Conservation (phyloP, 768 basidiomycete genomes). For the Termitomyces sp. region DNA sequence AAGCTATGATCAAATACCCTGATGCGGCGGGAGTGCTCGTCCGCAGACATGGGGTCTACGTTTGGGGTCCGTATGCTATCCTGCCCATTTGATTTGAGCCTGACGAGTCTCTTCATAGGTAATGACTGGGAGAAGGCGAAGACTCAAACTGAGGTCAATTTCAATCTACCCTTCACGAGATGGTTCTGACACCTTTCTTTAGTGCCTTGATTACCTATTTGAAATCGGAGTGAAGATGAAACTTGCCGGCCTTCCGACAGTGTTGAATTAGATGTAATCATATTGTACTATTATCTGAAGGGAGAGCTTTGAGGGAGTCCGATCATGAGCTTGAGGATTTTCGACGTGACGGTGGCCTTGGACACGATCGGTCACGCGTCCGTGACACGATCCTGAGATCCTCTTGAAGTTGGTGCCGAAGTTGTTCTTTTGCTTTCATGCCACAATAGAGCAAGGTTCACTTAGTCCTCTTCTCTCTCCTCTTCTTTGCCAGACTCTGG, state of each 20-base stretch:
- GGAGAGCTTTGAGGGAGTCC: neutral
- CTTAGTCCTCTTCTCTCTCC: neutral
- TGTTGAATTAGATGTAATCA: conserved; percentile 26
- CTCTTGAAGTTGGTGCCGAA: neutral
- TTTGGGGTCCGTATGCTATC: conserved; percentile 62
- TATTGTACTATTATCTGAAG: neutral
- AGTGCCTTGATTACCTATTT: conserved; percentile 91
- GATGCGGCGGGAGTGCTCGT: conserved; percentile 79
- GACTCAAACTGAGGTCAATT: conserved; percentile 73
- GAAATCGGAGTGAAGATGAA: conserved; percentile 87
- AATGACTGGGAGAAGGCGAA: conserved; percentile 86
- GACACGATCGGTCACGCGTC: conserved; percentile 25
- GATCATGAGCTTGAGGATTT: neutral
- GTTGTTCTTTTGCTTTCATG: neutral
- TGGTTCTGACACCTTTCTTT: conserved; percentile 15
- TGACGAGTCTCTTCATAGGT: conserved; percentile 31
- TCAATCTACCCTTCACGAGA: neutral
- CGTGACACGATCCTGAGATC: neutral
- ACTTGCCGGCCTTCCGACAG: conserved; percentile 55
- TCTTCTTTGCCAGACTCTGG: neutral
- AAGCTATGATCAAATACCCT: conserved; percentile 78
- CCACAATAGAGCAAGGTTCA: neutral
- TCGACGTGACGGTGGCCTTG: neutral
- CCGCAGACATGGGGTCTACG: conserved; percentile 78
- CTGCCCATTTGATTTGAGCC: neutral